Evolutionary conservation across 345 rosid genomes (phyloP), one percentile per base, ranked within the genome.

Genomic region (Melastoma malabathricum): DNA sequence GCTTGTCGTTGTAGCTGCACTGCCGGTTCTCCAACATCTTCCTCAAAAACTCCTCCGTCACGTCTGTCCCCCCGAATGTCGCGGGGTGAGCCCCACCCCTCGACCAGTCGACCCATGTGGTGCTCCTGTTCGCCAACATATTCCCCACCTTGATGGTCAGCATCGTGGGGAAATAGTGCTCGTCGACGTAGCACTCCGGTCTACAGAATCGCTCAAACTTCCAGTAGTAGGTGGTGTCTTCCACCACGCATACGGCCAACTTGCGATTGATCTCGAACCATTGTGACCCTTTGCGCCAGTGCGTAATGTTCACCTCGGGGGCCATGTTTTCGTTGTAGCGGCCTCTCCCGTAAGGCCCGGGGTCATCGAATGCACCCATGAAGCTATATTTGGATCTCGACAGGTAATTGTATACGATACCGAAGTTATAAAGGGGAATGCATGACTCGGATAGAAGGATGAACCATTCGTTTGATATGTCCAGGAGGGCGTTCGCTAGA

Each of bases 61-160:
- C 64, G 57, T 88, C 97, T 0, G 70, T 62, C 57, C 75, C 39
- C 59, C 94, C 95, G 25, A 93, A 93, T 3, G 97, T 88, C 29
- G 94, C 97, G 0, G 97, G 99, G 69, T 88, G 99, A 51, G 95
- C 61, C 0, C 97, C 97, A 0, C 99, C 99, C 48, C 99, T 71
- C 0, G 99, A 93, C 99, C 97, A 93, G 66, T 93, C 99, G 22
- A 81, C 95, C 94, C 90, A 88, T 0, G 98, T 88, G 51, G 83
- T 10, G 76, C 90, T 87, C 64, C 97, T 67, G 55, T 92, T 92
- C 7, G 97, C 98, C 43, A 92, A 23, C 18, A 51, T 72, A 10
- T 49, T n/a, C 18, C 88, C 57, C 22, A 81, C 76, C 69, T 72
- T 62, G n/a, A 92, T 76, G n/a, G 82, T 76, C 50, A 92, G 68